A percentile compares a stretch with the other conserved stretches of the same genome.
Evolutionary conservation across 495 filamentous ascomycete species (phyloP).

Genomic region (Podospora sp.): DNA sequence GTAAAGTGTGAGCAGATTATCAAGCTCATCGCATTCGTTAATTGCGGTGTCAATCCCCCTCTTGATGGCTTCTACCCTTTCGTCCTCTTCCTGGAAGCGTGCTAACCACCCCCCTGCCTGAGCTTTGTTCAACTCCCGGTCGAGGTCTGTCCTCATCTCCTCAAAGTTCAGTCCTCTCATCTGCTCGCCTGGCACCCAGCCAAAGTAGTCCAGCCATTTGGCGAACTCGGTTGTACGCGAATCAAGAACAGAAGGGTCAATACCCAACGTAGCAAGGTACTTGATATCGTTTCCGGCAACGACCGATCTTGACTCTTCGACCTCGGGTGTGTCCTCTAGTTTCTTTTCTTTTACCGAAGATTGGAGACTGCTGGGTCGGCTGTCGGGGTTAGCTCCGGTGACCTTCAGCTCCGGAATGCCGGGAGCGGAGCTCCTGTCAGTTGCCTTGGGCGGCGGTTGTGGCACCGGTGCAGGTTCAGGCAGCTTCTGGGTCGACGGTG

Average conservation of each 20-base stretch:
- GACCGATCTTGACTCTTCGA: constrained; percentile 56
- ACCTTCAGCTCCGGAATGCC: constrained; percentile 56
- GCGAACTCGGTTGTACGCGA: constrained; percentile 68
- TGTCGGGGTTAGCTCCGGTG: constrained; percentile 43
- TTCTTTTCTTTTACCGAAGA: constrained; percentile 47
- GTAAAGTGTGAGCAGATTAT: constrained; percentile 90
- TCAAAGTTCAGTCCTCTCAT: constrained; percentile 74
- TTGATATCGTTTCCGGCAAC: constrained; percentile 74
- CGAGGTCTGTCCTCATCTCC: constrained; percentile 77
- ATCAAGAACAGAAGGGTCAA: constrained; percentile 70
- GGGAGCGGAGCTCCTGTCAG: constrained; percentile 32
- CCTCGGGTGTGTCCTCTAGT: constrained; percentile 36
- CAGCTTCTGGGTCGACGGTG: constrained; percentile 36
- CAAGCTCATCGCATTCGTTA: constrained; percentile 91
- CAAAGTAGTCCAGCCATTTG: constrained; percentile 79
- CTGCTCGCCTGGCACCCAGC: constrained; percentile 77
- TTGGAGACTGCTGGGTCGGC: constrained; percentile 40
- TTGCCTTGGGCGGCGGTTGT: constrained; percentile 35
- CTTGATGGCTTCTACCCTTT: constrained; percentile 79
- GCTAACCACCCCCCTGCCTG: constrained; percentile 93
- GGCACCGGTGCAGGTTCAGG: constrained; percentile 25
- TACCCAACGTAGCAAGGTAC: constrained; percentile 74
- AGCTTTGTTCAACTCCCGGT: constrained; percentile 82
- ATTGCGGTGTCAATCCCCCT: constrained; percentile 84
- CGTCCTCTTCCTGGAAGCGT: constrained; percentile 85